Evolutionary conservation across 2,329 filamentous ascomycete species (phyloP).

Genomic region (Cytospora schulzeri): DNA sequence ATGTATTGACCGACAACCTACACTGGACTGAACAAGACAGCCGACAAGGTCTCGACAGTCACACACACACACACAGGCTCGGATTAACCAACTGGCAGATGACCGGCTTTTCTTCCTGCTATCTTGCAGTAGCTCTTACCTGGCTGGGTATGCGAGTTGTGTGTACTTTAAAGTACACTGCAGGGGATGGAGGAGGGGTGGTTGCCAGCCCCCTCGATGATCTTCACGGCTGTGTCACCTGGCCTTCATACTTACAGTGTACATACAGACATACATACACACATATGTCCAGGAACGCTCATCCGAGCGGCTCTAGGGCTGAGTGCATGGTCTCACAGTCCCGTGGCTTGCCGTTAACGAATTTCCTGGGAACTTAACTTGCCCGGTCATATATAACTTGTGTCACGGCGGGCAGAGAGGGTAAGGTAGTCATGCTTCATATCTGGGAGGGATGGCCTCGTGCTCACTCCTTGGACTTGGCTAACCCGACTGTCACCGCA

Average conservation of each 20-base stretch:
- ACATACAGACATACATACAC: neutral
- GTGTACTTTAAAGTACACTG: neutral
- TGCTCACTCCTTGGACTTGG: neutral
- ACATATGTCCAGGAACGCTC: constrained; percentile 1
- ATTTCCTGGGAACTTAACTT: neutral
- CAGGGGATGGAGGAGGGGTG: constrained; percentile 5
- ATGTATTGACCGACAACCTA: neutral
- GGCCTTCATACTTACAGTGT: neutral
- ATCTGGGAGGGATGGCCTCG: neutral
- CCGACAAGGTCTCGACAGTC: neutral
- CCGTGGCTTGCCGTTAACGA: constrained; percentile 7
- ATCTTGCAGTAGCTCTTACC: constrained; percentile 21
- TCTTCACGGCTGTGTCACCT: neutral
- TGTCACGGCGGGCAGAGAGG: neutral
- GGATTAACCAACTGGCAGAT: neutral
- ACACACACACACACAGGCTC: too few species aligned
- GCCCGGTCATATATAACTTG: constrained; percentile 1
- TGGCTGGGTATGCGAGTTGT: constrained; percentile 9
- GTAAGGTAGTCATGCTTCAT: neutral
- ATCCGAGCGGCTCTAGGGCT: constrained; percentile 8
- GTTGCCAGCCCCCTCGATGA: constrained; percentile 10
- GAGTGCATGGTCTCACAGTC: constrained; percentile 23
- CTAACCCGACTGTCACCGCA: constrained; percentile 10
- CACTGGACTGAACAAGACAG: neutral
- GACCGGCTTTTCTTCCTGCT: neutral